A percentile compares a stretch with the other conserved stretches of the same genome.
Conservation (phyloP, 1,284 basidiomycete genomes). For the Sanghuangporus weigelae region DNA sequence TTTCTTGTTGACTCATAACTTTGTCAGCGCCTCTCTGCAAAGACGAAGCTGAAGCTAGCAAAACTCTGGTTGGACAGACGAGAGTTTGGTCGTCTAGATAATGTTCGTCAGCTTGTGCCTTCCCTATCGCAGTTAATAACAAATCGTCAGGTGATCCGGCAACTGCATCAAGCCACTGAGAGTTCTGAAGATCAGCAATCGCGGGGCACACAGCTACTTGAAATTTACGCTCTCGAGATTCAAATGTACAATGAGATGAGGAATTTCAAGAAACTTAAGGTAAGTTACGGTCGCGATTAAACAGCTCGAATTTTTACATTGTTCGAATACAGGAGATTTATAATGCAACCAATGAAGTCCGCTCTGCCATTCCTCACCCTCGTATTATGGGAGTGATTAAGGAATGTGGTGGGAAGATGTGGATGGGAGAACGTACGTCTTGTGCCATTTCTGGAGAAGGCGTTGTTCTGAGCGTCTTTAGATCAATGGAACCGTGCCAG, state of each 20-base stretch:
- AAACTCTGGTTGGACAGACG: conserved; percentile 96
- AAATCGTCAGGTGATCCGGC: conserved; percentile 58
- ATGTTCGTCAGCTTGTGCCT: conserved; percentile 40
- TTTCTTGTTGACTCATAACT: conserved; percentile 4
- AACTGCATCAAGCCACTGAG: conserved; percentile 64
- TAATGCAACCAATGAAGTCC: conserved; percentile 88
- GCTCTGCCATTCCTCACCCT: conserved; percentile 96
- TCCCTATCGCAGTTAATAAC: background rate
- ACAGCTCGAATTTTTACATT: background rate
- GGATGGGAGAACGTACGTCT: conserved; percentile 95
- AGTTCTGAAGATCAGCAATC: conserved; percentile 73
- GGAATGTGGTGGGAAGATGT: conserved; percentile 99
- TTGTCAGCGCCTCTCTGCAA: conserved; percentile 80
- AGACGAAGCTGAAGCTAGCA: conserved; percentile 95
- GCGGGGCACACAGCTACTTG: conserved; percentile 89
- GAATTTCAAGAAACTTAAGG: conserved; percentile 95
- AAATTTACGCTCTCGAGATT: conserved; percentile 97
- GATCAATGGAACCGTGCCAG: conserved; percentile 92
- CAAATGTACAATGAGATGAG: conserved; percentile 98
- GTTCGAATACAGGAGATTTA: conserved; percentile 77
- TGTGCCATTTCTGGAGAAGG: background rate
- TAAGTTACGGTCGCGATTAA: conserved; percentile 24
- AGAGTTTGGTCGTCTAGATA: conserved; percentile 82
- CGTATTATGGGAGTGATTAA: conserved; percentile 99
- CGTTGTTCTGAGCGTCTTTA: background rate